phyloP scores from a whole-genome alignment of 2,329 filamentous ascomycete genomes.

The Alternaria sp. region DNA sequence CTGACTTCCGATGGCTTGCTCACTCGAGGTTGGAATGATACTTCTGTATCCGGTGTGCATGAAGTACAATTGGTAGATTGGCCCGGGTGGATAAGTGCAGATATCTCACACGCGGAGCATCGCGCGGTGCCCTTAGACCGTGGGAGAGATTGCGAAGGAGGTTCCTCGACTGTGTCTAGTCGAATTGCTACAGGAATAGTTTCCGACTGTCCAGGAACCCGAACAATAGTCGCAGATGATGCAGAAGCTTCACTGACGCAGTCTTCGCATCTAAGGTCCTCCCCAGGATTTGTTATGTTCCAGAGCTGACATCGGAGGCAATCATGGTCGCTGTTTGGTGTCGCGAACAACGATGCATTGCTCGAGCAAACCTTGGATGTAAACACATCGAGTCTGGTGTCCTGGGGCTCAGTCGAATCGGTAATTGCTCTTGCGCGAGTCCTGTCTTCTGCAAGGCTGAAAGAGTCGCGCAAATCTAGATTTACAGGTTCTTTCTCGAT shows the following conservation, averaged over 20 bases:
- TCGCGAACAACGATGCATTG: conserved; percentile 17
- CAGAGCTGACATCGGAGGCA: conserved; percentile 39
- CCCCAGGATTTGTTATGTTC: conserved; percentile 32
- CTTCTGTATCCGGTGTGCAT: conserved; percentile 17
- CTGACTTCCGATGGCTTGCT: conserved; percentile 22
- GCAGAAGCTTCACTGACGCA: conserved; percentile 22
- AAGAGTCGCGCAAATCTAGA: conserved; percentile 13
- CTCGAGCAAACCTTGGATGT: conserved; percentile 22
- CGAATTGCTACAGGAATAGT: not conserved
- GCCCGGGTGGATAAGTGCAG: conserved; percentile 23
- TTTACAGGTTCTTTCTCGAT: conserved; percentile 2
- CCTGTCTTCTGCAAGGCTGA: conserved; percentile 21
- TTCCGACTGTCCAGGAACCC: not conserved
- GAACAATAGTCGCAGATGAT: not conserved
- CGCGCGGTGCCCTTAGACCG: conserved; percentile 5
- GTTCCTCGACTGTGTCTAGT: not conserved
- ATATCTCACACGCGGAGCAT: conserved; percentile 37
- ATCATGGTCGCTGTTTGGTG: conserved; percentile 8
- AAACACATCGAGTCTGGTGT: conserved; percentile 34
- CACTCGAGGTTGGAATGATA: conserved; percentile 22
- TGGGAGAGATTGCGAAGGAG: not conserved
- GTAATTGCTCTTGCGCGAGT: conserved; percentile 14
- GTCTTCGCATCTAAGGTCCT: conserved; percentile 31
- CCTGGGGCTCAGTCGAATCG: conserved; percentile 26
- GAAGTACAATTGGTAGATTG: conserved; percentile 20